These are phyloP conservation scores for Floccularia luteovirens DNA, from an alignment of 768 basidiomycete species.

Conservation along the genomic window DNA sequence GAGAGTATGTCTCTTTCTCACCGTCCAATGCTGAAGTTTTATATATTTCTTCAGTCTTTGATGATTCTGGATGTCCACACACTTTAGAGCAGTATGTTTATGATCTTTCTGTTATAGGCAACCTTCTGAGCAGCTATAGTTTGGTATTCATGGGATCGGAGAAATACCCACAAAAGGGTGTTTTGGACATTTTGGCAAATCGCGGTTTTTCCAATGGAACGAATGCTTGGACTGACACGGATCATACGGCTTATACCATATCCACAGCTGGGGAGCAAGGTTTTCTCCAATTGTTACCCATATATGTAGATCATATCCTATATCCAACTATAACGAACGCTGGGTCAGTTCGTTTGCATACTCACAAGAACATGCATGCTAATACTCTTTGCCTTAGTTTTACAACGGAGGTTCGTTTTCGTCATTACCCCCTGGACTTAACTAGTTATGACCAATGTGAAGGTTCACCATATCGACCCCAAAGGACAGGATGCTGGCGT, in stretches of 20 bases:
- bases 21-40: neutral
- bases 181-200: constrained; percentile 92
- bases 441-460: constrained; percentile 6
- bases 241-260: constrained; percentile 93
- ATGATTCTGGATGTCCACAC: constrained; percentile 93
- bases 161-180: constrained; percentile 93
- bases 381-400: constrained; percentile 25
- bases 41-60: constrained; percentile 54
- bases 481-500: constrained; percentile 92
- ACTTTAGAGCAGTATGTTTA: constrained; percentile 80
- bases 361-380: constrained; percentile 4
- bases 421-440: neutral
- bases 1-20: constrained; percentile 51
- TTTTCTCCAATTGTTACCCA: constrained; percentile 74
- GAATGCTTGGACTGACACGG: constrained; percentile 97
- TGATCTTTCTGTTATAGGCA: constrained; percentile 2
- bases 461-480: constrained; percentile 93
- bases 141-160: constrained; percentile 94
- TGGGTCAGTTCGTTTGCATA: constrained; percentile 43
- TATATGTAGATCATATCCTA: constrained; percentile 94
- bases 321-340: constrained; percentile 92
- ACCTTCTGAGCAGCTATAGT: constrained; percentile 25
- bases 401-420: constrained; percentile 45
- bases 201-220: constrained; percentile 87
- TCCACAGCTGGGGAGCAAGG: constrained; percentile 94